Evolutionary conservation across 2,329 filamentous ascomycete species (phyloP).

Genomic region (Herpotrichia juniperi): DNA sequence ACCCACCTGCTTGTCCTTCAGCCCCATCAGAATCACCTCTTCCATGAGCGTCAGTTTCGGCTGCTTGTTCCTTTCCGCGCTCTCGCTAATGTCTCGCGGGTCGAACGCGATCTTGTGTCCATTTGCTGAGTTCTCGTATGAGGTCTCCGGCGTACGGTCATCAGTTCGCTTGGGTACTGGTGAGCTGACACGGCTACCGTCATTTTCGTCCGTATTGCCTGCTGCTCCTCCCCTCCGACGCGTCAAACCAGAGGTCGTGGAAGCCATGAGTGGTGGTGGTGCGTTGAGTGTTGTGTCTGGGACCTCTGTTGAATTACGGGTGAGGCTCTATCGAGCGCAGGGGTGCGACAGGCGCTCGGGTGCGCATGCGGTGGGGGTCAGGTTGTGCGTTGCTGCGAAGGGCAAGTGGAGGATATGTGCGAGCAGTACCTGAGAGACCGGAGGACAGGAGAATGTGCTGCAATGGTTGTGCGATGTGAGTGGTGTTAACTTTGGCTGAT

Average conservation of each 20-base stretch:
- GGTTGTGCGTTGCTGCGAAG: not conserved
- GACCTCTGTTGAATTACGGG: slow-evolving; percentile 36
- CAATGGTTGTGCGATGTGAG: slow-evolving; percentile 24
- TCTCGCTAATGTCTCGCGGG: slow-evolving; percentile 96
- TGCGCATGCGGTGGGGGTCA: slow-evolving; percentile 36
- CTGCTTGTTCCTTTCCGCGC: slow-evolving; percentile 93
- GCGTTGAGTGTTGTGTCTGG: slow-evolving; percentile 28
- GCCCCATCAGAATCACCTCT: slow-evolving; percentile 89
- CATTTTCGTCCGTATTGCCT: slow-evolving; percentile 62
- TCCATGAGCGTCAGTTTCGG: slow-evolving; percentile 99
- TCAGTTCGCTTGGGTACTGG: slow-evolving; percentile 68
- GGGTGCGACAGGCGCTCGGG: slow-evolving; percentile 36
- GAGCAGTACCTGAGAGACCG: slow-evolving; percentile 12
- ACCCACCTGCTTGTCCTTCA: slow-evolving; percentile 97
- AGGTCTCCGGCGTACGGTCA: slow-evolving; percentile 71
- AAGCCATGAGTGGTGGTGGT: slow-evolving; percentile 60
- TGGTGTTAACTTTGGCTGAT: no score
- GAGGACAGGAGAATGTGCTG: slow-evolving; percentile 21
- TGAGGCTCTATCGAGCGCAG: slow-evolving; percentile 40
- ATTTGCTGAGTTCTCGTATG: slow-evolving; percentile 89
- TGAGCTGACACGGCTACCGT: slow-evolving; percentile 69
- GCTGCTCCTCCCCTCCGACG: slow-evolving; percentile 71
- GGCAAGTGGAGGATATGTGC: slow-evolving; percentile 10
- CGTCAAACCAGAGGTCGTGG: slow-evolving; percentile 74
- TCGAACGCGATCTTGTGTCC: slow-evolving; percentile 99